These are phyloP conservation scores for Phaeosphaeriaceae sp. DNA, from an alignment of 2,329 filamentous ascomycete species.

Conservation along the genomic window DNA sequence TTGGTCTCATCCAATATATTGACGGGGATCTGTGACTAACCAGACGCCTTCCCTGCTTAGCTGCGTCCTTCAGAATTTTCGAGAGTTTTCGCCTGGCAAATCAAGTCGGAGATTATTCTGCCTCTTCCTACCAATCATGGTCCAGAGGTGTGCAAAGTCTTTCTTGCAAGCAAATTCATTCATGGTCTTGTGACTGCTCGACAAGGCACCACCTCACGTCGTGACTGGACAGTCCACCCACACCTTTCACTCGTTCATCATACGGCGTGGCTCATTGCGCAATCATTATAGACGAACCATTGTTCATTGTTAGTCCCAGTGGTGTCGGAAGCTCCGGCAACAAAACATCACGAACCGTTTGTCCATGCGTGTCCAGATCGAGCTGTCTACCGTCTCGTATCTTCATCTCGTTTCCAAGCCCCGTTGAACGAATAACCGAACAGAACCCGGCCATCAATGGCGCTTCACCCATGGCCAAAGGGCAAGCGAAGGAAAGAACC, in stretches of 20 bases:
- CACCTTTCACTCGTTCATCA: constrained; percentile 16
- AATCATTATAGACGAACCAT: constrained; percentile 18
- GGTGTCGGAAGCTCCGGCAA: constrained; percentile 1
- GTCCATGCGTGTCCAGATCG: constrained; percentile 25
- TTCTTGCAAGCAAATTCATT: constrained; percentile 13
- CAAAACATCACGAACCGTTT: neutral
- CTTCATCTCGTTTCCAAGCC: constrained; percentile 35
- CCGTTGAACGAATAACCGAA: constrained; percentile 34
- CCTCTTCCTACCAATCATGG: constrained; percentile 37
- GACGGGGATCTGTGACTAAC: constrained; percentile 39
- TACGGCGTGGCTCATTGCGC: constrained; percentile 35
- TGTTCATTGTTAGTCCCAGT: constrained; percentile 5
- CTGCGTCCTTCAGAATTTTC: constrained; percentile 36
- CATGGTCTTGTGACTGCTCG: constrained; percentile 32
- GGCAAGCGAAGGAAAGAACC: constrained; percentile 36
- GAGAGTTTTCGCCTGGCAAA: constrained; percentile 39
- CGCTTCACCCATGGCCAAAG: constrained; percentile 23
- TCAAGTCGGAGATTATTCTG: constrained; percentile 40
- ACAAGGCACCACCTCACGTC: constrained; percentile 20
- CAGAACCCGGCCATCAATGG: constrained; percentile 22
- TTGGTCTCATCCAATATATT: constrained; percentile 37
- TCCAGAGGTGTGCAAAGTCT: constrained; percentile 20
- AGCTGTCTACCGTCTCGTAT: constrained; percentile 35
- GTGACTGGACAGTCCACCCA: constrained; percentile 16
- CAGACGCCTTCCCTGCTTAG: neutral